These are phyloP conservation scores for Nannochloris sp. DNA, from an alignment of 139 green algal genomes.

Conservation along the genomic window DNA sequence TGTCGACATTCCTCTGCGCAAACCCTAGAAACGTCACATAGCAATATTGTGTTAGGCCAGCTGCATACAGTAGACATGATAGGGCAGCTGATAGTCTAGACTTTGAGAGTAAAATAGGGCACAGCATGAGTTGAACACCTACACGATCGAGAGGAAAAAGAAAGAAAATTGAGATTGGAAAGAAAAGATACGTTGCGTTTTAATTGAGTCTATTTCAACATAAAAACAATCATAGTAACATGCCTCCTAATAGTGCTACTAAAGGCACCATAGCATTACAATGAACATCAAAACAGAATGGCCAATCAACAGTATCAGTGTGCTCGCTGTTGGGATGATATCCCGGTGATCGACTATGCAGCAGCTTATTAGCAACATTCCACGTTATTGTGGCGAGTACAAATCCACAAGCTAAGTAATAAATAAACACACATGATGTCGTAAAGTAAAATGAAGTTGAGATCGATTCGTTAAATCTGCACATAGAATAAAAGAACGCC, in stretches of 20 bases:
- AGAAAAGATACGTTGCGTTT: not conserved
- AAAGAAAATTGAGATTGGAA: not conserved
- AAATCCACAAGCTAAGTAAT: conserved; percentile 79
- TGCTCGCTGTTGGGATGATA: not conserved
- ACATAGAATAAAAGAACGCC: conserved; percentile 35
- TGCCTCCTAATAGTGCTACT: conserved; percentile 82
- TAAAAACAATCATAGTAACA: conserved; percentile 21
- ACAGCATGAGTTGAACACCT: conserved; percentile 76
- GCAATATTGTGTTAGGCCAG: conserved; percentile 73
- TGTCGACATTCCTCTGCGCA: conserved; percentile 80
- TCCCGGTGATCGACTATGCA: too few species aligned
- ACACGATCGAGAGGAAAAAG: not conserved
- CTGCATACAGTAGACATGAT: conserved; percentile 64
- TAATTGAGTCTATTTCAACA: too few species aligned
- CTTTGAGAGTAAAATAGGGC: conserved; percentile 60
- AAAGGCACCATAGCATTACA: conserved; percentile 96
- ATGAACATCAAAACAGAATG: conserved; percentile 98
- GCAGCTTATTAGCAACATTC: conserved; percentile 2
- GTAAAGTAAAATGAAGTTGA: conserved; percentile 41
- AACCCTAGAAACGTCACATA: conserved; percentile 97
- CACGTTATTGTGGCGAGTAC: conserved; percentile 76
- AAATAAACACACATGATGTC: conserved; percentile 63
- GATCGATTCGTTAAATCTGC: conserved; percentile 48
- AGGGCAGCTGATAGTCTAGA: conserved; percentile 52
- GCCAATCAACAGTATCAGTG: conserved; percentile 21